A percentile compares a stretch with the other conserved stretches of the same genome.
phyloP scores from a whole-genome alignment of 2,329 filamentous ascomycete genomes.

The Phaeosphaeriaceae sp. region DNA sequence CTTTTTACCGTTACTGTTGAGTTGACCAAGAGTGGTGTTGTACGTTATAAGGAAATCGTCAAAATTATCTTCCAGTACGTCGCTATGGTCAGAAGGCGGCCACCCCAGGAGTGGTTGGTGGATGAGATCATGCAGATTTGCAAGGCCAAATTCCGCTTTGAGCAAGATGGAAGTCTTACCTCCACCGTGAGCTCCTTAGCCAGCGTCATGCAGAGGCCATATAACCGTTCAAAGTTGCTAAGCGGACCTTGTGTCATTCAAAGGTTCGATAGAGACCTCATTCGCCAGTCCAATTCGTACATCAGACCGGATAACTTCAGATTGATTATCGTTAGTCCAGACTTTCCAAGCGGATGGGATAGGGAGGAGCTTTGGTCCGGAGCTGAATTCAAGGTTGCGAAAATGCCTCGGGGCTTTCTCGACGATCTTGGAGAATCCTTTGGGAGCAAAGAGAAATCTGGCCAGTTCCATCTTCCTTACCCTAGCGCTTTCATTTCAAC shows the following conservation, averaged over 20 bases:
- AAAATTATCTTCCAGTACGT: constrained; percentile 92
- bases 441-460: constrained; percentile 65
- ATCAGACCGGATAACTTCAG: constrained; percentile 89
- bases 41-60: constrained; percentile 80
- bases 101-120: constrained; percentile 91
- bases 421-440: constrained; percentile 71
- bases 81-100: constrained; percentile 77
- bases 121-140: constrained; percentile 89
- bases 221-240: constrained; percentile 85
- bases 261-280: constrained; percentile 79
- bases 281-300: constrained; percentile 74
- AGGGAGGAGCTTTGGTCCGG: constrained; percentile 97
- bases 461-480: constrained; percentile 83
- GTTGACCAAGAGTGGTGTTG: constrained; percentile 82
- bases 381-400: constrained; percentile 86
- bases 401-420: constrained; percentile 78
- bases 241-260: constrained; percentile 78
- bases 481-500: constrained; percentile 96
- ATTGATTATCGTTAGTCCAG: constrained; percentile 80
- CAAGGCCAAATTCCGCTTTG: constrained; percentile 94
- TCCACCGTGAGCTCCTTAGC: constrained; percentile 86
- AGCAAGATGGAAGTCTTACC: constrained; percentile 88
- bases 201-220: constrained; percentile 87
- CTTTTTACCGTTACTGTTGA: constrained; percentile 81
- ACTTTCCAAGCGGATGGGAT: constrained; percentile 83